phyloP scores from a whole-genome alignment of 2,329 filamentous ascomycete genomes.

The Trichoderma oligosporum region DNA sequence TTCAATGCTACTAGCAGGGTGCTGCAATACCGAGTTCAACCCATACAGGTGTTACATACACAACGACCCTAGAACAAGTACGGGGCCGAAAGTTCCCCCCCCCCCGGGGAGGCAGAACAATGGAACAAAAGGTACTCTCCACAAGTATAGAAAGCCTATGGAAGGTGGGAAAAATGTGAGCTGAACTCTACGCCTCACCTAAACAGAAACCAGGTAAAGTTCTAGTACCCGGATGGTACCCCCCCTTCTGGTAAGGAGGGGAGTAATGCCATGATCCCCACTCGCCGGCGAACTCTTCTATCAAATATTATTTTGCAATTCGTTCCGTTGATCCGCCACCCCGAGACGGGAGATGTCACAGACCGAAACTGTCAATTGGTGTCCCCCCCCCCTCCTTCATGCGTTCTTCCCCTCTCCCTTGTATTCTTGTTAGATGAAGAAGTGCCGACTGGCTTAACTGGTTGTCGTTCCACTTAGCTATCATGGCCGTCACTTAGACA shows the following conservation, averaged over 20 bases:
- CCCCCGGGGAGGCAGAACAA: not conserved
- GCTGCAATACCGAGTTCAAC: not conserved
- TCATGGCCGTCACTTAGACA: not conserved
- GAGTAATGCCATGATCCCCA: not conserved
- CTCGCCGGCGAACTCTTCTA: conserved; percentile 3
- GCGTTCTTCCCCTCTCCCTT: not conserved
- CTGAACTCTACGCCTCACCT: conserved; percentile 18
- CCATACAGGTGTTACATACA: not conserved
- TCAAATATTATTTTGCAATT: conserved; percentile 3
- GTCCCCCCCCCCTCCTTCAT: not conserved
- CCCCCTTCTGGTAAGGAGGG: not conserved
- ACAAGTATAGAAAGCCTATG: conserved; percentile 13
- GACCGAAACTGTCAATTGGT: not conserved
- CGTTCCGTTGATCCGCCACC: not conserved
- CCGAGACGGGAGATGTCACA: conserved; percentile 8
- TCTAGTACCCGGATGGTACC: not conserved
- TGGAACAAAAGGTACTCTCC: not conserved
- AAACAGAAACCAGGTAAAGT: conserved; percentile 4
- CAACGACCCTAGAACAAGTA: conserved; percentile 4
- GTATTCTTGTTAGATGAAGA: not conserved
- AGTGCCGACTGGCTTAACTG: not conserved
- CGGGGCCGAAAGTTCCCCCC: not conserved
- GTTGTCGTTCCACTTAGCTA: not conserved
- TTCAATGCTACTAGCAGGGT: not conserved
- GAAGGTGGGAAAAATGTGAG: conserved; percentile 14